Percentiles rank a stretch among this genome's conserved stretches.
Conservation (phyloP, 306 rosid species). For the Senna siamea region DNA sequence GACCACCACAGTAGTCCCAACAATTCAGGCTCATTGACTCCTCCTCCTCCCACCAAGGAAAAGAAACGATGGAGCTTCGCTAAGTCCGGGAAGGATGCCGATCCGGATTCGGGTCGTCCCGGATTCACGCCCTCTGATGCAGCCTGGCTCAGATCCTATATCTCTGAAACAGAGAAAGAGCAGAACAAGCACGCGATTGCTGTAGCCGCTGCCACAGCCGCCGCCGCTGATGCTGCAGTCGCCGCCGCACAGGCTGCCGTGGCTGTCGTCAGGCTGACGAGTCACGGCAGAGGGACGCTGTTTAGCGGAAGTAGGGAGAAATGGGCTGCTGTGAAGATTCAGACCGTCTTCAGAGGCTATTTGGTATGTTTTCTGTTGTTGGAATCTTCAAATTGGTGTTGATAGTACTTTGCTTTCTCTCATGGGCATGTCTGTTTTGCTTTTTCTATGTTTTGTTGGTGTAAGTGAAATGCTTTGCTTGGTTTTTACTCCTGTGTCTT, state of each 20-base stretch:
- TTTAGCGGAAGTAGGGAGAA: conserved; percentile 64
- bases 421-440: too few species aligned
- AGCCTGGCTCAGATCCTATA: conserved; percentile 75
- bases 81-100: conserved; percentile 59
- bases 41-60: conserved; percentile 51
- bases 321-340: conserved; percentile 83
- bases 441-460: neutral
- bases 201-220: conserved; percentile 95
- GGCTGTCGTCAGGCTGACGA: conserved; percentile 83
- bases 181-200: conserved; percentile 95
- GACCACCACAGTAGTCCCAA: conserved; percentile 24
- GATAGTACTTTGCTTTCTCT: too few species aligned
- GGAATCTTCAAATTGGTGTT: conserved; percentile 30
- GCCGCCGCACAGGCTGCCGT: conserved; percentile 93
- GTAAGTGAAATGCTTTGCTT: conserved; percentile 49
- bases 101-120: conserved; percentile 16
- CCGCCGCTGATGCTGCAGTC: conserved; percentile 85
- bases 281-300: conserved; percentile 63
- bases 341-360: conserved; percentile 83
- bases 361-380: conserved; percentile 59
- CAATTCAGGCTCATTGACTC: conserved; percentile 40
- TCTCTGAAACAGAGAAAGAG: conserved; percentile 65
- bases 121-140: conserved; percentile 40
- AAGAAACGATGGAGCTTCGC: conserved; percentile 89
- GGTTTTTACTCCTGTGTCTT: conserved; percentile 52